Base-by-base conservation (phyloP, 371 early-diverging fungal genomes). In the Rhizopus arrhizus region DNA sequence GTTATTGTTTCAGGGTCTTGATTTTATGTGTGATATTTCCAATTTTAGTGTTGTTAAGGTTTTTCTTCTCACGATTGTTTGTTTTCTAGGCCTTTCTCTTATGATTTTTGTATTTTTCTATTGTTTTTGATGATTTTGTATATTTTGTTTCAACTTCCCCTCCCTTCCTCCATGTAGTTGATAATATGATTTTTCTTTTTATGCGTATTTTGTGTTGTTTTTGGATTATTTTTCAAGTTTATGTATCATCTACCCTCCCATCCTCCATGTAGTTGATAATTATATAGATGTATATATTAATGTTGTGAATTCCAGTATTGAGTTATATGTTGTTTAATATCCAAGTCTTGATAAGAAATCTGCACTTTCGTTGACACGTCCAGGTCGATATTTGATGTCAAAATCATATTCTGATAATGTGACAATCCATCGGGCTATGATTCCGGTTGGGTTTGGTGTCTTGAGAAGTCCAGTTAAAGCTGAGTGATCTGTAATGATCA, bases 301-400 rank as follows among this genome's bases (percentile, higher is more conserved):
- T n/a, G n/a, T n/a, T n/a, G n/a, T n/a, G n/a, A n/a, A n/a, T n/a
- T n/a, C n/a, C n/a, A n/a, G n/a, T n/a, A n/a, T n/a, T n/a, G n/a
- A n/a, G n/a, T n/a, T n/a, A n/a, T n/a, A n/a, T n/a, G n/a, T n/a
- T n/a, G n/a, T n/a, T n/a, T 47, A 47, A 28, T 50, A 50, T 15
- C 50, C 33, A 9, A 50, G 50, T 13, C 50, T 28, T 31, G 50
- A 50, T 32, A 50, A 12, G n/a, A 50, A 50, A 32, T 50, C 50
- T 12, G 50, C 32, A 11, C 50, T 32, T 31, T 50, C 32, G 11
- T 50, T 28, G n/a, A 31, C 29, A 15, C 32, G n/a, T 28, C 50
- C 50, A 33, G 50, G 50, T 31, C 50, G 50, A 29, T 50, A 50
- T 50, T 50, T 32, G 33, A 50, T 50, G 11, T 13, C 32, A 32